Base-by-base conservation (phyloP, 75 land plant species). In the Larix kaempferi region DNA sequence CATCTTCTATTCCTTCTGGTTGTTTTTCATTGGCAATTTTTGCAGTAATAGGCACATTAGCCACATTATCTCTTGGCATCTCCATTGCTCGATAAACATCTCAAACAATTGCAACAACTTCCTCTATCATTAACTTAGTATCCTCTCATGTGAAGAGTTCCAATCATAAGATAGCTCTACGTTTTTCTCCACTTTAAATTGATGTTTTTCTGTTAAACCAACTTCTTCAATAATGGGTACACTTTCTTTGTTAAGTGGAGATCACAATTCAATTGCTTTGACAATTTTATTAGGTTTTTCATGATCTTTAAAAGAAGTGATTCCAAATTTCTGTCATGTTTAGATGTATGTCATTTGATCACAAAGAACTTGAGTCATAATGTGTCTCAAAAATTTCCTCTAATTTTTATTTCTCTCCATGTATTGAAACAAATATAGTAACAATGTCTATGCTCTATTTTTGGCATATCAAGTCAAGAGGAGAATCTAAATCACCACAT, bases 111-210 rank as follows among this genome's bases (percentile, higher is more conserved):
- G 19, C 17, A 33, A 17, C 39, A 35, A 66, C 17, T 66, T 66
- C 5, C 39, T 12, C 2, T 66, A 21, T 7, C 16, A 15, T 66
- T 8, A 16, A 12, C 5, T 66, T 29, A 66, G 33, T 35, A 33
- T 66, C 27, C 41, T 66, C 71, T 66, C 21, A 66, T 66, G 71
- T 39, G 71, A 66, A 66, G n/a, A 66, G 39, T 39, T 66, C 35
- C 19, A 66, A 66, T 35, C 71, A 35, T 66, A 37, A 37, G 71
- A 66, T 17, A 2, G n/a, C 39, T 66, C 39, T 66, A 16, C 33
- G 21, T 19, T 39, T 66, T 66, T 39, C 17, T 35, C 35, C 69
- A 6, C 71, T 66, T 19, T 39, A 1, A 17, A 65, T 12, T 37
- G 41, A 66, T 29, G 4, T 37, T 66, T 21, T 39, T 66, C 44